Evolutionary conservation across 2,329 filamentous ascomycete genomes (phyloP).

Genomic region (Anthostomella pinea): DNA sequence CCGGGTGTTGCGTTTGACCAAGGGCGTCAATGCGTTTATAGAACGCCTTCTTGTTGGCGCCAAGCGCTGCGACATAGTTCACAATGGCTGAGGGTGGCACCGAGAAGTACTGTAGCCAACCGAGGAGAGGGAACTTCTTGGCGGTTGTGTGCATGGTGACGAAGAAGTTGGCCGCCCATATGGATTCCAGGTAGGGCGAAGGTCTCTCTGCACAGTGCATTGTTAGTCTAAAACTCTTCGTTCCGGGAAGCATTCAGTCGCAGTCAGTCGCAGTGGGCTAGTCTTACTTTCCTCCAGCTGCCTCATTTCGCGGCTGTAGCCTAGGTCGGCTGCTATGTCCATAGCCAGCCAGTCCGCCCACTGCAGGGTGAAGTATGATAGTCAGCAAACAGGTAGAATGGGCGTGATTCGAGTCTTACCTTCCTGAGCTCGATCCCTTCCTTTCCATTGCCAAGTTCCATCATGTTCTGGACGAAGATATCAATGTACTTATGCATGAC

Average conservation of each 20-base stretch:
- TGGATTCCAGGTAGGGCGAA: background rate
- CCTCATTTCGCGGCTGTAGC: conserved; percentile 14
- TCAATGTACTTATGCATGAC: conserved; percentile 10
- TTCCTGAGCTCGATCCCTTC: conserved; percentile 5
- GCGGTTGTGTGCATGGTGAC: too few species aligned
- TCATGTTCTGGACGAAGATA: conserved; percentile 10
- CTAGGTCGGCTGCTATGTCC: conserved; percentile 19
- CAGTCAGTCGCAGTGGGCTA: too few species aligned
- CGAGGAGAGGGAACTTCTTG: conserved; percentile 17
- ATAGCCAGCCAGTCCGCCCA: conserved; percentile 18
- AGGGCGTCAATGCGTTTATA: conserved; percentile 15
- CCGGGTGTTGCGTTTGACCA: conserved; percentile 11
- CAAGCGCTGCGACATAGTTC: conserved; percentile 1
- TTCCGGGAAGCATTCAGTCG: too few species aligned
- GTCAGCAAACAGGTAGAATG: background rate
- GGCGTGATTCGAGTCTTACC: background rate
- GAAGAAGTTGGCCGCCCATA: too few species aligned
- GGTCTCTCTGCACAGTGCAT: background rate
- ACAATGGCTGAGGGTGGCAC: conserved; percentile 8
- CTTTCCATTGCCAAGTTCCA: conserved; percentile 1
- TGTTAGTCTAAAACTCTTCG: too few species aligned
- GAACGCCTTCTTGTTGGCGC: conserved; percentile 10
- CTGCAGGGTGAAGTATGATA: too few species aligned
- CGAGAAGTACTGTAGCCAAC: conserved; percentile 11
- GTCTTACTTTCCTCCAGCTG: conserved; percentile 15